Evolutionary conservation across 2,329 filamentous ascomycete genomes (phyloP).

Genomic region (Aspergillus puulaauensis): DNA sequence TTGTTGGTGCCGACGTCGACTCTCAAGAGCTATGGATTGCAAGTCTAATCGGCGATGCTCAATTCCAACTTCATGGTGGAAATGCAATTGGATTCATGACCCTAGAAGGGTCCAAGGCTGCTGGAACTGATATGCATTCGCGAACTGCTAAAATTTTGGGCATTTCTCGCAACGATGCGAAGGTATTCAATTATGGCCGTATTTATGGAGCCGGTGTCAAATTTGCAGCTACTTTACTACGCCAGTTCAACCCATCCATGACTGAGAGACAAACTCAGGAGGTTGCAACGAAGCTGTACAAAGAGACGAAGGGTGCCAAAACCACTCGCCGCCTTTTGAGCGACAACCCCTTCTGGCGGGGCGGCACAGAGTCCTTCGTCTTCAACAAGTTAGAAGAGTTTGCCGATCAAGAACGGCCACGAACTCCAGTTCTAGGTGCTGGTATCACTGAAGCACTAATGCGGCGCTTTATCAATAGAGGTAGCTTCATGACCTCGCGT

Average conservation of each 20-base stretch:
- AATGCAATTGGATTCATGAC: constrained; percentile 99
- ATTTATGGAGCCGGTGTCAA: constrained; percentile 98
- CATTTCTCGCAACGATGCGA: constrained; percentile 92
- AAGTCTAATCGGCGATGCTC: constrained; percentile 88
- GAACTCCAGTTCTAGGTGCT: constrained; percentile 88
- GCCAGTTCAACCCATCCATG: constrained; percentile 87
- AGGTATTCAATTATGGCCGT: constrained; percentile 97
- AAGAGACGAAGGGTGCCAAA: constrained; percentile 85
- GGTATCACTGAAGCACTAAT: constrained; percentile 96
- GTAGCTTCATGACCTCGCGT: constrained; percentile 88
- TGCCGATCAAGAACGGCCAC: constrained; percentile 86
- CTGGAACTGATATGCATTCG: constrained; percentile 90
- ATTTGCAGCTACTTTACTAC: constrained; percentile 83
- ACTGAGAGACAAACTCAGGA: constrained; percentile 74
- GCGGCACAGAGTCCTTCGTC: constrained; percentile 94
- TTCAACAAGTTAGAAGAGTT: constrained; percentile 99
- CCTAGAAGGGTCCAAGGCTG: constrained; percentile 89
- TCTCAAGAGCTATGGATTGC: constrained; percentile 98
- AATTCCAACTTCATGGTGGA: constrained; percentile 91
- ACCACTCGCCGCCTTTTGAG: constrained; percentile 71
- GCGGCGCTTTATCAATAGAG: constrained; percentile 80
- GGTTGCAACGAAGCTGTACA: constrained; percentile 78
- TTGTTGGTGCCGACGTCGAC: constrained; percentile 96
- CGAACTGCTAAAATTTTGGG: constrained; percentile 88
- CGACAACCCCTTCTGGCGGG: constrained; percentile 84